Evolutionary conservation across 441 rosid species (phyloP), one percentile per base, ranked within the genome.

Genomic region (Geranium incanum): DNA sequence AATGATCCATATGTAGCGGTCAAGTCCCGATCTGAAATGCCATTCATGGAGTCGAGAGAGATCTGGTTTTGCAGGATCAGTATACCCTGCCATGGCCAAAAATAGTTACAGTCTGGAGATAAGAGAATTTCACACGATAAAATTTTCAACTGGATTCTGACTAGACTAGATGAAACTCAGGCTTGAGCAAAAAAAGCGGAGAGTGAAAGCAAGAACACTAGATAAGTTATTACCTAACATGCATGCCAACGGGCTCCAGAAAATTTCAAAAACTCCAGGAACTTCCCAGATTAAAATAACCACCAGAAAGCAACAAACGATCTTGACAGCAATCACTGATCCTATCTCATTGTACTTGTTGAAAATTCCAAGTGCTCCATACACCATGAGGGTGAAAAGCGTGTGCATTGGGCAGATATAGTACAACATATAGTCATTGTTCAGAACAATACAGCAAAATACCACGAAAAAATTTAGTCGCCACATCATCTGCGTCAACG

Each of bases 351-450:
- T 95, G 73, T 92, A 84, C 83, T 88, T 86, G 86, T 82, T 87
- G 72, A 88, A 86, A 69, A 91, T 87, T 62, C 98, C 99, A 70
- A 95, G 92, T 75, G 95, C 92, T 71, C 98, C 98, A 82, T 95
- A 91, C 73, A 95, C 99, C 98, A 92, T 95, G 12, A 95, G 66
- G 33, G 98, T 95, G 85, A 91, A 95, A 33, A 95, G 86, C 7
- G 99, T 95, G 83, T 95, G 99, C 99, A 95, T 95, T 37, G 99
- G 99, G 76, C 99, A 92, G 76, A 95, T 95, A 79, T 95, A 95
- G 78, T 92, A 95, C 41, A 95, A 72, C 98, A 88, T 83, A 78
- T 92, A 95, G 76, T 92, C 97, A 75, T 95, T 95, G 86, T 88
- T 86, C 77, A 95, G 98, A 79, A 95, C 80, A 77, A 92, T 72